Evolutionary conservation across 2,329 filamentous ascomycete species (phyloP), one percentile per base, ranked within the genome.

Genomic region (Pyricularia pennisetigena): DNA sequence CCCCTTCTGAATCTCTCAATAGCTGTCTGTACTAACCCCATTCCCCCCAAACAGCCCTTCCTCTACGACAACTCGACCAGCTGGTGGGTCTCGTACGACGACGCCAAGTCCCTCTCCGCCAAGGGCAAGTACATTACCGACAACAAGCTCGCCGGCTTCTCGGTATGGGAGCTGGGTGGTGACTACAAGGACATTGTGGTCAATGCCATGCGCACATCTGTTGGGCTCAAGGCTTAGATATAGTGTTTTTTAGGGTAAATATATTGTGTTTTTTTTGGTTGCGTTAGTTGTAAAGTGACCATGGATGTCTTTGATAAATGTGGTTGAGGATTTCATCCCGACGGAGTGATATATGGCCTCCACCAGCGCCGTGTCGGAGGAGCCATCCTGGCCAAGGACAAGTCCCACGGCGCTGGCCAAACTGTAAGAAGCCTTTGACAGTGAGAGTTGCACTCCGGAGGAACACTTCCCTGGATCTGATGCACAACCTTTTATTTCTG

Each of bases 161-260:
- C 66, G 23, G 14, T 70, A 12, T 72, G 65, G 61, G 71, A 72
- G 69, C 57, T 67, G 5, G 71, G 71, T 49, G 71, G 70, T 9
- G 71, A 72, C 35, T 71, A 70, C 70, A 70, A 72, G 26, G 68
- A 70, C 68, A 70, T 70, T 28, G 30, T 71, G 8, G 63, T 72
- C 14, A 49, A 72, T 32, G 41, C 41, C 23, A 64, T 63, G 23
- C 28, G 67, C 32, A 23, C 32, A 24, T 26, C 65, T 16, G 35
- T 66, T 49, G 65, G 65, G 23, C 65, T 66, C 24, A 57, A 66
- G 65, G 65, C 24, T 16, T 66, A 66, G 30, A 29, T 62, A 7
- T 7, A 16, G 10, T 10, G 1, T 28, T 23, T 9, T 16, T 3
- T 26, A 16, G 24, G 23, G 20, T 59, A 59, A 2, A 23, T 14